Evolutionary conservation across 2,329 filamentous ascomycete species (phyloP).

Genomic region (Phyllosticta citribraziliensis): DNA sequence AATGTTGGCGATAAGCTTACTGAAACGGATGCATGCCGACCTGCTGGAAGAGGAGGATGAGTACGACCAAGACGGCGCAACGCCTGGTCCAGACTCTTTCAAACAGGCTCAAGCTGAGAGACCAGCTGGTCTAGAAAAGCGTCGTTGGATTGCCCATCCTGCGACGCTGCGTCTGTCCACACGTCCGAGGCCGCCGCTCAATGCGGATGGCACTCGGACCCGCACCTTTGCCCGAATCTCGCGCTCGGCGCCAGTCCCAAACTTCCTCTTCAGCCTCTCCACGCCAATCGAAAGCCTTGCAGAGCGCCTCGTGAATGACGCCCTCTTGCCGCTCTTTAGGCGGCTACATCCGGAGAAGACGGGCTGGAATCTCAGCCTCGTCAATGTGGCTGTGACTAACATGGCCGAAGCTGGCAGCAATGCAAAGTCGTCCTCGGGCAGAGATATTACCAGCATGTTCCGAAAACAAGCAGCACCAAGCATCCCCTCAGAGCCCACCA

Average conservation of each 20-base stretch:
- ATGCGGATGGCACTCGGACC: slow-evolving; percentile 32
- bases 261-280: slow-evolving; percentile 58
- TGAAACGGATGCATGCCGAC: slow-evolving; percentile 71
- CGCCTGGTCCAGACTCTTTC: not conserved
- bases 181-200: slow-evolving; percentile 49
- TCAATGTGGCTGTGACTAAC: slow-evolving; percentile 83
- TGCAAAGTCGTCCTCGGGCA: slow-evolving; percentile 42
- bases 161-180: slow-evolving; percentile 74
- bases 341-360: slow-evolving; percentile 59
- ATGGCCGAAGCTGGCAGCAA: slow-evolving; percentile 49
- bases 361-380: slow-evolving; percentile 69
- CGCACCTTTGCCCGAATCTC: slow-evolving; percentile 62
- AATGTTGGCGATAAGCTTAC: slow-evolving; percentile 58
- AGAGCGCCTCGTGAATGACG: slow-evolving; percentile 59
- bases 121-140: slow-evolving; percentile 16
- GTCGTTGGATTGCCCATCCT: slow-evolving; percentile 66
- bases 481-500: slow-evolving; percentile 55
- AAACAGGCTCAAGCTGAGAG: not conserved
- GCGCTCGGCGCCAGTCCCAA: slow-evolving; percentile 62
- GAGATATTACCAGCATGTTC: slow-evolving; percentile 80
- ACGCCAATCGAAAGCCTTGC: slow-evolving; percentile 51
- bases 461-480: slow-evolving; percentile 58
- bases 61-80: not conserved
- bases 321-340: slow-evolving; percentile 61
- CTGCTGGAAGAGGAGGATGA: slow-evolving; percentile 46